These are phyloP conservation scores for Ampelocalamus luodianensis DNA, from an alignment of 176 grass and related monocot species.

Conservation along the genomic window DNA sequence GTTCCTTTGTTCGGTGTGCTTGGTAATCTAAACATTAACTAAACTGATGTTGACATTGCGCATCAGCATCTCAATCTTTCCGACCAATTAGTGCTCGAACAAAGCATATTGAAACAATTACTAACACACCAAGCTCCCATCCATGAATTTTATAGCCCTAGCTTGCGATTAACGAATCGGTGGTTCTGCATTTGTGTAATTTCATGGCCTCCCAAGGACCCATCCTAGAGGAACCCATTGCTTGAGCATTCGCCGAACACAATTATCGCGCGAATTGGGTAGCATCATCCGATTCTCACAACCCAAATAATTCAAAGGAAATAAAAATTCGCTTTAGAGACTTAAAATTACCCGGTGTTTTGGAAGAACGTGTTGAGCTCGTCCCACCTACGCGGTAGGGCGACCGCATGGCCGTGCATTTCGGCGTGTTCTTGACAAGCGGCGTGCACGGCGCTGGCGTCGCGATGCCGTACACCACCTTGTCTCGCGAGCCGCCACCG, in stretches of 20 bases:
- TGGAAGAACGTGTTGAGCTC: slow-evolving; percentile 78
- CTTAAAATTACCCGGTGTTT: slow-evolving; percentile 53
- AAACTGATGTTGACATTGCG: not conserved
- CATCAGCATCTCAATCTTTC: not conserved
- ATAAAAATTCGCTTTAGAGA: not conserved
- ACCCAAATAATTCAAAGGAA: not conserved
- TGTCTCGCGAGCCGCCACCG: slow-evolving; percentile 70
- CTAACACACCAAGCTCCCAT: slow-evolving; percentile 83
- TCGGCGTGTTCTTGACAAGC: slow-evolving; percentile 60
- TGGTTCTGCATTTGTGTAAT: slow-evolving; percentile 82
- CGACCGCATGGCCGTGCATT: slow-evolving; percentile 59
- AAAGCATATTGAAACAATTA: not conserved
- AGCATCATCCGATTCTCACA: not conserved
- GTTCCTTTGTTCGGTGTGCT: too few species aligned
- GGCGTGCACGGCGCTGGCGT: slow-evolving; percentile 39
- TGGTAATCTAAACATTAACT: too few species aligned
- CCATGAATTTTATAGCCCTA: slow-evolving; percentile 84
- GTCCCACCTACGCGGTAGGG: slow-evolving; percentile 78
- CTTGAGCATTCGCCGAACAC: slow-evolving; percentile 89
- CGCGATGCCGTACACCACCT: slow-evolving; percentile 54
- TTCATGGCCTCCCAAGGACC: slow-evolving; percentile 78
- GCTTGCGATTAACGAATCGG: slow-evolving; percentile 64
- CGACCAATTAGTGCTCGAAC: not conserved
- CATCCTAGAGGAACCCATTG: slow-evolving; percentile 63
- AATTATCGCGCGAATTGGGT: slow-evolving; percentile 38